phyloP scores from a whole-genome alignment of 768 basidiomycete genomes.

The Pulveroboletus ravenelii region DNA sequence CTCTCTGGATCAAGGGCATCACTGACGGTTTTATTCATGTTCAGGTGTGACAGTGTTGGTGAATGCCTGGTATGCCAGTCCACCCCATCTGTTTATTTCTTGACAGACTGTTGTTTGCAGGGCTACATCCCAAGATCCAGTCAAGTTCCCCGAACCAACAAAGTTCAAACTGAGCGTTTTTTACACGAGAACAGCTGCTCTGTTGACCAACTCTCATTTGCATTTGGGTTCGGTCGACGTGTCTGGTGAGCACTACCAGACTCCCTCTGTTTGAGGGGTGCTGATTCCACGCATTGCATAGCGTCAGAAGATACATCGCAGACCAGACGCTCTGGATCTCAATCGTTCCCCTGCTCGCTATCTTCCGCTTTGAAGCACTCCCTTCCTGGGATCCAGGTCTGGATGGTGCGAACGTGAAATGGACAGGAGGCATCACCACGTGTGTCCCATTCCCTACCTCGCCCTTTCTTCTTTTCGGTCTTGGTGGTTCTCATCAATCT shows the following conservation, averaged over 20 bases:
- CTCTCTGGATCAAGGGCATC: background rate
- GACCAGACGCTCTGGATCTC: slow-evolving; percentile 34
- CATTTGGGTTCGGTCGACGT: slow-evolving; percentile 42
- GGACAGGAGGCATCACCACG: slow-evolving; percentile 20
- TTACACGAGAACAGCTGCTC: slow-evolving; percentile 8
- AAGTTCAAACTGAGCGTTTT: slow-evolving; percentile 36
- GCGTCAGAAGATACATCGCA: slow-evolving; percentile 41
- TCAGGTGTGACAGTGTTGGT: slow-evolving; percentile 18
- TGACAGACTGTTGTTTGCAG: slow-evolving; percentile 10
- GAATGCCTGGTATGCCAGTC: slow-evolving; percentile 17
- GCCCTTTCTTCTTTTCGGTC: background rate
- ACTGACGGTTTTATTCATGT: background rate
- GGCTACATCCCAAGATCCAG: slow-evolving; percentile 34
- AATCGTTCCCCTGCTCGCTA: slow-evolving; percentile 19
- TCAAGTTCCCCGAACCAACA: slow-evolving; percentile 35
- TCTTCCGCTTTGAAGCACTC: slow-evolving; percentile 13
- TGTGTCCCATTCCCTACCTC: slow-evolving; percentile 3
- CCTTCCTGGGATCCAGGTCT: slow-evolving; percentile 16
- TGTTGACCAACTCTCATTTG: slow-evolving; percentile 17
- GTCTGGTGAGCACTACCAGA: slow-evolving; percentile 5
- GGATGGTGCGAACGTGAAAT: slow-evolving; percentile 18
- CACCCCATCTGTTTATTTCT: background rate
- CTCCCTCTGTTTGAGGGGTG: no score
- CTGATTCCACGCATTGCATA: slow-evolving; percentile 9
- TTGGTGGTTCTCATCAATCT: background rate